A percentile compares a stretch with the other conserved stretches of the same genome.
Evolutionary conservation across 164 flowering plant species (phyloP).

Genomic region (Stephania yunnanensis): DNA sequence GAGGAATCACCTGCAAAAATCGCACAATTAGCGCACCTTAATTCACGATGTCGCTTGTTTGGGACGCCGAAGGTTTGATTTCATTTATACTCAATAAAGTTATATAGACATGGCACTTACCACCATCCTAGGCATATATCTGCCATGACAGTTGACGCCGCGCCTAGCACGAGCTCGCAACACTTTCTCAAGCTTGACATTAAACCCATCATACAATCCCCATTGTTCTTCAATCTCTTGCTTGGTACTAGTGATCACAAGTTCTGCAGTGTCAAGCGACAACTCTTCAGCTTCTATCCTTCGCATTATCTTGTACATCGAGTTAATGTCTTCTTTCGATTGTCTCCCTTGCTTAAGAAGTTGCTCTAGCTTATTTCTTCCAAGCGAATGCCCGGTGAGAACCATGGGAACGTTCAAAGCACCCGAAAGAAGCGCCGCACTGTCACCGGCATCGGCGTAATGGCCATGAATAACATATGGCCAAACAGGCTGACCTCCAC

Average conservation of each 20-base stretch:
- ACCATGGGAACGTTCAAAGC: slow-evolving; percentile 95
- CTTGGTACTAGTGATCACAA: slow-evolving; percentile 86
- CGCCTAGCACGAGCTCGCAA: slow-evolving; percentile 83
- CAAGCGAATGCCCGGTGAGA: slow-evolving; percentile 90
- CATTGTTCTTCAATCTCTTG: slow-evolving; percentile 96
- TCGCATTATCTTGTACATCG: slow-evolving; percentile 84
- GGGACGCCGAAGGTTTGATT: no score
- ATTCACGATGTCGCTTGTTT: no score
- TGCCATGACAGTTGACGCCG: slow-evolving; percentile 81
- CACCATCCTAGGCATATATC: slow-evolving; percentile 95
- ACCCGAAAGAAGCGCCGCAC: slow-evolving; percentile 92
- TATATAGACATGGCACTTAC: slow-evolving; percentile 31
- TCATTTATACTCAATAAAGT: no score
- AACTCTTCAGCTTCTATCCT: slow-evolving; percentile 95
- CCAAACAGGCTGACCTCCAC: slow-evolving; percentile 74
- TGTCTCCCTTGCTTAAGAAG: slow-evolving; percentile 95
- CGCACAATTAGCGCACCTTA: not conserved
- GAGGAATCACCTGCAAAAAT: slow-evolving; percentile 81
- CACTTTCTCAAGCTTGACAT: slow-evolving; percentile 84
- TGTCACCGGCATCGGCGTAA: slow-evolving; percentile 95
- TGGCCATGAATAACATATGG: slow-evolving; percentile 93
- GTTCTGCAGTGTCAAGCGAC: slow-evolving; percentile 92
- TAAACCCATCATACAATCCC: slow-evolving; percentile 96
- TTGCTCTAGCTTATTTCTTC: slow-evolving; percentile 88
- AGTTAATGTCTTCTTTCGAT: slow-evolving; percentile 83